Percentiles rank a stretch among this genome's conserved stretches.
phyloP scores from a whole-genome alignment of 257 asterid genomes.

The Fraxinus excelsior region DNA sequence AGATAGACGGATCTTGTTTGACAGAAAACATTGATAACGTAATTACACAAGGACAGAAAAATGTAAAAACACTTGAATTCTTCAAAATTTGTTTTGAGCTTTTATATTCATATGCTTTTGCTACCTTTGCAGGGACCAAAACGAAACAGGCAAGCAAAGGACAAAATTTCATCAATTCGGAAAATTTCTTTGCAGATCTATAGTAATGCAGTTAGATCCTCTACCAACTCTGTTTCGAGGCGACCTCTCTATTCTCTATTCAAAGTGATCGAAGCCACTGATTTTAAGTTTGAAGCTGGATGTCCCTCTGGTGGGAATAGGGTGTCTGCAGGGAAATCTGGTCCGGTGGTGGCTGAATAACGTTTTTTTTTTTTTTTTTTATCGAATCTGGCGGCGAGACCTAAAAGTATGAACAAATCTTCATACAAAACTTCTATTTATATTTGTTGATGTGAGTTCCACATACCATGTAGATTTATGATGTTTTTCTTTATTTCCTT shows the following conservation, averaged over 20 bases:
- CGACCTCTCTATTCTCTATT: not conserved
- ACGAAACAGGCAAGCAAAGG: constrained; percentile 50
- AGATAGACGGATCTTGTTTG: not conserved
- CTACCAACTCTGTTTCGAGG: not conserved
- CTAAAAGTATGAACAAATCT: not conserved
- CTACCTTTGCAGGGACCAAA: constrained; percentile 60
- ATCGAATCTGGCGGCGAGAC: not conserved
- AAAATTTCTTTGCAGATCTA: constrained; percentile 71
- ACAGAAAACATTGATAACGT: not conserved
- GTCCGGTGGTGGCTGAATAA: not conserved
- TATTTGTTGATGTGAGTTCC: not conserved
- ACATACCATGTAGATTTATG: too few species aligned
- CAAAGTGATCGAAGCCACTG: not conserved
- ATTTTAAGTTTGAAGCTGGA: not conserved
- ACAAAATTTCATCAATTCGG: constrained; percentile 36
- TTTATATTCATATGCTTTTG: constrained; percentile 19
- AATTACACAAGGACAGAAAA: not conserved
- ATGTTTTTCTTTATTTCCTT: not conserved
- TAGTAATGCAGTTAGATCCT: constrained; percentile 33
- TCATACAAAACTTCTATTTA: too few species aligned
- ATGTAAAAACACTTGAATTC: not conserved
- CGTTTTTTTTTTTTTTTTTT: not conserved
- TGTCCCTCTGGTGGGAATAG: not conserved
- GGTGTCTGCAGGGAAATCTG: not conserved
- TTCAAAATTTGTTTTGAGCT: not conserved